Base-by-base conservation (phyloP, 2,329 filamentous ascomycete species). In the Waltergamsia citrina region DNA sequence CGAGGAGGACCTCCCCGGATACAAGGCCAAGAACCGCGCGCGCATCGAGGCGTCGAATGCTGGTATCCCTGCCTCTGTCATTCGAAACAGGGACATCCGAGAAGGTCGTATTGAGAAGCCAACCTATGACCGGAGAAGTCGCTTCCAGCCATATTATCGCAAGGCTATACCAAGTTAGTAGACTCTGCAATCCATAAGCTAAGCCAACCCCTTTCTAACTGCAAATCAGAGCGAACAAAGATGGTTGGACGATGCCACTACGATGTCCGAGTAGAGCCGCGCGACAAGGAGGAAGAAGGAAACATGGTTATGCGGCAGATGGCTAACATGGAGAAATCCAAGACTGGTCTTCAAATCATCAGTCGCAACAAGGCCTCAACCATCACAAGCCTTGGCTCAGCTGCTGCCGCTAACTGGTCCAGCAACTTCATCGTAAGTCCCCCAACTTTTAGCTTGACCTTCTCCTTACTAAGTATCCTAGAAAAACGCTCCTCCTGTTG, bases 1-100 rank as follows among this genome's bases (percentile, higher is more conserved):
- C 26, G 92, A 98, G 59, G 87, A 94, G 54, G 86, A 96, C 50
- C 71, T 94, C 16, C 84, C 87, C 1, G 49, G 55, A 12, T 61
- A 55, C 48, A 60, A 60, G 44, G 55, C 52, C 12, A 53, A 54
- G 53, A 72, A 71, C 49, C 71, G 67, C 46, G 59, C 60, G 31
- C 65, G 69, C 33, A 64, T 67, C n/a, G 69, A 74, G 34, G 69
- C 71, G 7, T 60, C 71, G 4, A 71, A 67, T 29, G 69, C 65
- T 14, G 71, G 76, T 34, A 75, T 81, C 39, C 76, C 76, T 5
- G 59, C 67, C 5, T 68, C 74, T 23, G 59, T 80, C 18, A 51
- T 73, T 41, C 62, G 65, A 35, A 57, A 63, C n/a, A 38, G 34
- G 34, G 32, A 34, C 23, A n/a, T n/a, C n/a, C n/a, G n/a, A n/a